A percentile compares a stretch with the other conserved stretches of the same genome.
phyloP scores from a whole-genome alignment of 2,329 filamentous ascomycete genomes.

The Penicillium verrucosum region DNA sequence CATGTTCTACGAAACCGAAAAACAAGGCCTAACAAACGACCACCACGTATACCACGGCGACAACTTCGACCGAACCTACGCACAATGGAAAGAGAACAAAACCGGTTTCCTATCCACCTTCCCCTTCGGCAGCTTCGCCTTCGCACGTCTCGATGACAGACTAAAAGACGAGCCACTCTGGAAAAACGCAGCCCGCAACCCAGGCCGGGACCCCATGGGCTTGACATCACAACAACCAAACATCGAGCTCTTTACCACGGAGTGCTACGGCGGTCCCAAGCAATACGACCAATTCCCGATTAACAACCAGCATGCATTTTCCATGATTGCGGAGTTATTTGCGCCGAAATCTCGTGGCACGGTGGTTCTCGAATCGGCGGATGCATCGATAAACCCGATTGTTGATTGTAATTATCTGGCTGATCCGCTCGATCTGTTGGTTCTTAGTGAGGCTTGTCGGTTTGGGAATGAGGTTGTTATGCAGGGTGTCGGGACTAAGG shows the following conservation, averaged over 20 bases:
- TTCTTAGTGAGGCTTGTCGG: conserved; percentile 57
- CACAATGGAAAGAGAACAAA: conserved; percentile 58
- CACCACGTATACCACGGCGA: conserved; percentile 55
- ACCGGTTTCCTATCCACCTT: conserved; percentile 59
- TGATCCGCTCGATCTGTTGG: conserved; percentile 57
- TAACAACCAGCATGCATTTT: conserved; percentile 55
- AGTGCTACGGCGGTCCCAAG: conserved; percentile 60
- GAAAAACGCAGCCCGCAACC: conserved; percentile 48
- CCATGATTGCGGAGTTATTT: conserved; percentile 58
- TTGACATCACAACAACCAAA: conserved; percentile 57
- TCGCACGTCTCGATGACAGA: conserved; percentile 59
- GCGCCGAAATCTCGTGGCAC: conserved; percentile 55
- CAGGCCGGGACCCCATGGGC: conserved; percentile 62
- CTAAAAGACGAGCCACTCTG: conserved; percentile 55
- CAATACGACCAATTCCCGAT: conserved; percentile 55
- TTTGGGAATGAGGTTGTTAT: conserved; percentile 61
- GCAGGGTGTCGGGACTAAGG: conserved; percentile 56
- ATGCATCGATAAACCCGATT: conserved; percentile 52
- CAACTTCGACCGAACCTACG: conserved; percentile 50
- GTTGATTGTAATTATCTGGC: conserved; percentile 59
- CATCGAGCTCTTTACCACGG: conserved; percentile 61
- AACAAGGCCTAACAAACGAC: conserved; percentile 55
- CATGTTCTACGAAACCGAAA: conserved; percentile 59
- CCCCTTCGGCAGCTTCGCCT: conserved; percentile 62
- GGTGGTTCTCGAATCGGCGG: conserved; percentile 50